Conservation (phyloP, 352 stramenopile species). For the Vaucheria bursata region DNA sequence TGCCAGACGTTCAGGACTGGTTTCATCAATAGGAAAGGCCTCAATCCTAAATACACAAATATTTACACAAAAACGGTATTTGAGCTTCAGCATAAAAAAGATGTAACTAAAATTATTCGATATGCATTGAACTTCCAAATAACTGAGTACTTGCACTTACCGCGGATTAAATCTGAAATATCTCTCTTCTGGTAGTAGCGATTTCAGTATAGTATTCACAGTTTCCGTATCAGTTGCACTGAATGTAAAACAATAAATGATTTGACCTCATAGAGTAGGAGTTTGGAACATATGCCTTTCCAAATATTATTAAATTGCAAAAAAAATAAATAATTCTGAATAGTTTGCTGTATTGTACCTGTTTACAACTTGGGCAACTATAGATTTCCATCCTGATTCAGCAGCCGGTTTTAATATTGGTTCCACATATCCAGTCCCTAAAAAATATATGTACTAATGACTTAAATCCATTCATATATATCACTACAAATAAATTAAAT, state of each 20-base stretch:
- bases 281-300: no score
- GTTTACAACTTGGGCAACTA: conserved; percentile 42
- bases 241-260: no score
- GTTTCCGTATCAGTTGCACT: conserved; percentile 46
- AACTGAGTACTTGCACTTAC: background rate
- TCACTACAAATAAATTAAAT: no score
- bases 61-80: background rate
- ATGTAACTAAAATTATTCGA: background rate
- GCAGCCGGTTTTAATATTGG: conserved; percentile 12
- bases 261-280: no score
- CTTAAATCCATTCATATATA: no score
- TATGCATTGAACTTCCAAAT: background rate
- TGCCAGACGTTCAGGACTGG: conserved; percentile 10
- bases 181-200: conserved; percentile 39
- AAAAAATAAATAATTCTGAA: no score
- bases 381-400: conserved; percentile 39
- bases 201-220: conserved; percentile 37
- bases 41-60: conserved; percentile 16
- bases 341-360: no score
- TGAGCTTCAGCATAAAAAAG: no score
- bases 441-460: no score
- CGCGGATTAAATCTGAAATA: conserved; percentile 50
- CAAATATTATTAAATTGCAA: no score
- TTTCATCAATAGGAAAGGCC: conserved; percentile 45
- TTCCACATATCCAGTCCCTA: conserved; percentile 34